Conservation (phyloP, 2,329 filamentous ascomycete species). For the Diaporthe caulivora region DNA sequence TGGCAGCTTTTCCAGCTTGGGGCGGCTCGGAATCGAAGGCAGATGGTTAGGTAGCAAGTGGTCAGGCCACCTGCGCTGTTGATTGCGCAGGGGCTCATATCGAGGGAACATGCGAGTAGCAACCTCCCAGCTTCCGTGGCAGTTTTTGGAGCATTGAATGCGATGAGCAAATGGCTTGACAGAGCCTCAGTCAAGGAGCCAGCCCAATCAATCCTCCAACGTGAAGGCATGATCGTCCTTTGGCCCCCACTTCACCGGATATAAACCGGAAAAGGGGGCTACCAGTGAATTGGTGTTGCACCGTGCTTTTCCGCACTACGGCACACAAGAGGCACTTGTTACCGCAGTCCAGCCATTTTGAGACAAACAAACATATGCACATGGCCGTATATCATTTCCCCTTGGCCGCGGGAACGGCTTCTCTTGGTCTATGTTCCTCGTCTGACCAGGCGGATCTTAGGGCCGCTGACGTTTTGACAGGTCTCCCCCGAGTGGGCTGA, state of each 20-base stretch:
- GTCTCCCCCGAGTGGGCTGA: background rate
- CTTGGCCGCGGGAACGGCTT: background rate
- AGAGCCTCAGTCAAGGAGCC: no score
- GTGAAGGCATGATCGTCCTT: no score
- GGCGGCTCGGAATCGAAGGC: background rate
- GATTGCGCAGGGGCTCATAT: background rate
- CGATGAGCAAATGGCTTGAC: no score
- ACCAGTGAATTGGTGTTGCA: no score
- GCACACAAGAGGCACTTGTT: no score
- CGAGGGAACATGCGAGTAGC: background rate
- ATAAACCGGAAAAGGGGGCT: no score
- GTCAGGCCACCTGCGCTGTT: background rate
- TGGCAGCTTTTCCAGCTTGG: background rate
- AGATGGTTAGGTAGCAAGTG: no score
- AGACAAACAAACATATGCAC: background rate
- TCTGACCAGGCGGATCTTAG: conserved; percentile 1
- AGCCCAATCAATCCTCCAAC: no score
- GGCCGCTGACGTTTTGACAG: conserved; percentile 13
- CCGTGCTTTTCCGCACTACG: background rate
- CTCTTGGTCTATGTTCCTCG: background rate
- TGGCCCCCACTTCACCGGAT: no score
- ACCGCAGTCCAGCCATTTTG: no score
- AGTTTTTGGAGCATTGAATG: no score
- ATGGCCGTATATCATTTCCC: background rate
- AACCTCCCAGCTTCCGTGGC: no score